Base-by-base conservation (phyloP, 169 alveolate species). In the Babesia caballi region DNA sequence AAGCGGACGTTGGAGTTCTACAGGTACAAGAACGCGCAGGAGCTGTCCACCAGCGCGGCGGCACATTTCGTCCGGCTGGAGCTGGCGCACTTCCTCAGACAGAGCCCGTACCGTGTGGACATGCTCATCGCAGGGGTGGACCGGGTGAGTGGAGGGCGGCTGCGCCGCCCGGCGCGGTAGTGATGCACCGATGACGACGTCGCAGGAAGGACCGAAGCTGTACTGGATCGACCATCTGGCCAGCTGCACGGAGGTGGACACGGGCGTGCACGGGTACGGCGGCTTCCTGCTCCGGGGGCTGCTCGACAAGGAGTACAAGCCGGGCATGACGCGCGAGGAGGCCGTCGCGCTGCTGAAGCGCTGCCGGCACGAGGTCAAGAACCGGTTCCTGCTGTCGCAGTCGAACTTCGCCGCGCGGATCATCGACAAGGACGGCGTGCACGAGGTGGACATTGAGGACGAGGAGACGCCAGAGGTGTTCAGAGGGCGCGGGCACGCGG, bases 231-330 rank as follows among this genome's bases (percentile, higher is more conserved):
- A 94, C 74, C 93, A 94, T 63, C 71, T 94, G 70, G 96, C 96
- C 47, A 85, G 93, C 28, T 73, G 88, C 78, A 94, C 87, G 44
- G 83, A 84, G 35, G 91, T 90, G 30, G 84, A 88, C 54, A 91
- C 90, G 33, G 98, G 95, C 11, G 97, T 95, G 32, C 98, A 94
- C 66, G 98, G 98, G 1, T 94, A 93, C 63, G 98, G 96, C 14
- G 97, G 95, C 21, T 82, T 88, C 75, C 78, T 94, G 23, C 90
- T 93, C 11, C 81, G 92, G 50, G 97, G 96, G 23, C 84, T 94
- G 47, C 86, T 94, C 47, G 97, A 94, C 81, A 91, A 91, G 59
- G 90, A 86, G 69, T 94, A 91, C 88, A 90, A 87, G 46, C 91
- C 90, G 28, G 84, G 90, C 76, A 59, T 94, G 47, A 89, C 88